These are phyloP conservation scores for Acacia crassicarpa DNA, from an alignment of 306 rosid genomes.

Conservation along the genomic window DNA sequence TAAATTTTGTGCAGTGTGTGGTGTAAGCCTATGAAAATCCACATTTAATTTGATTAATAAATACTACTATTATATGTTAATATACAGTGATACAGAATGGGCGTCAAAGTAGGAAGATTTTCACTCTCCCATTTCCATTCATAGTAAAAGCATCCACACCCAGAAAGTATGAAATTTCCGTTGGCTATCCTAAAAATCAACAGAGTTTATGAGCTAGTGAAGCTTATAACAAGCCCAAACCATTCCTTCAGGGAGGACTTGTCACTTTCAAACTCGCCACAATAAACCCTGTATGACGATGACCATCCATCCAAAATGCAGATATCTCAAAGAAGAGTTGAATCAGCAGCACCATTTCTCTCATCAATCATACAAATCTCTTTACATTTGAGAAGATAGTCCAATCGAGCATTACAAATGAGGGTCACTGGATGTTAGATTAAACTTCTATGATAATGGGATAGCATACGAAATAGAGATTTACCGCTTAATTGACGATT, in stretches of 20 bases:
- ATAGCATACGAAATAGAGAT: not conserved
- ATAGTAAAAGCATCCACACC: not conserved
- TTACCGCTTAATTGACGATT: not conserved
- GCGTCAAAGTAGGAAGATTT: not conserved
- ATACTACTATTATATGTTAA: no score
- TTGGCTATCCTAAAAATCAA: not conserved
- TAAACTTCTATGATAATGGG: not conserved
- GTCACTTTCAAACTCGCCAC: not conserved
- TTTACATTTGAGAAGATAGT: not conserved
- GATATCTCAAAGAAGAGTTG: not conserved
- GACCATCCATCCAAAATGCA: not conserved
- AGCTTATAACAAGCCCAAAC: not conserved
- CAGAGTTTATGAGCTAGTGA: not conserved
- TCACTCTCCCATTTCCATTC: not conserved
- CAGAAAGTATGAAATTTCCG: not conserved
- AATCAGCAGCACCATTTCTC: not conserved
- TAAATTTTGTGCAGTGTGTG: no score
- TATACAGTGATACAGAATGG: no score
- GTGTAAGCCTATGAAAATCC: not conserved
- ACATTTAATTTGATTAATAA: no score
- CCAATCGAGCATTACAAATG: not conserved
- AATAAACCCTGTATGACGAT: not conserved
- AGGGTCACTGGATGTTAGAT: not conserved
- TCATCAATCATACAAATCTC: not conserved
- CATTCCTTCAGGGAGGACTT: not conserved